Conservation (phyloP, 2,329 filamentous ascomycete species). For the Colletotrichum euphorbiae region DNA sequence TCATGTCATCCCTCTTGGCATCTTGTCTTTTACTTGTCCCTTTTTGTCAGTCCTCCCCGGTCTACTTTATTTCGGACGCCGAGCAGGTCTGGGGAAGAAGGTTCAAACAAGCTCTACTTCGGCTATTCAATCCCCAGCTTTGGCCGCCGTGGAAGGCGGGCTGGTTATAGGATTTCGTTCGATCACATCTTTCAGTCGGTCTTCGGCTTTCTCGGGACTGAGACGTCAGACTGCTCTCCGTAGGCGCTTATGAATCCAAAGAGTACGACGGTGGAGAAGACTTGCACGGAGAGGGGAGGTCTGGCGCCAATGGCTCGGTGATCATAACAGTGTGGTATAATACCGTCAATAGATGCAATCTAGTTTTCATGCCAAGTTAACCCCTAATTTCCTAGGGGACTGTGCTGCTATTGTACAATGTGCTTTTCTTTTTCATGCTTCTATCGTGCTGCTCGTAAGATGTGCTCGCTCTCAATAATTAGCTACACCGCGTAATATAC, state of each 20-base stretch:
- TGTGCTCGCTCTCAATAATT: constrained; percentile 9
- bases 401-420: constrained; percentile 9
- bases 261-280: background rate
- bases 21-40: constrained; percentile 21
- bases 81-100: constrained; percentile 5
- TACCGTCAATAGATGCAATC: constrained; percentile 18
- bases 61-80: constrained; percentile 20
- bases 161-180: background rate
- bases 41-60: background rate
- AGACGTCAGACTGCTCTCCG: background rate
- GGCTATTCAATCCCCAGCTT: constrained; percentile 3
- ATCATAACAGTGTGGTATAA: constrained; percentile 10
- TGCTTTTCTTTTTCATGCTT: constrained; percentile 13
- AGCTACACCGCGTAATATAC: constrained; percentile 1
- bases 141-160: background rate
- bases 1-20: constrained; percentile 16
- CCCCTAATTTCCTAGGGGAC: background rate
- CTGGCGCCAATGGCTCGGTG: background rate
- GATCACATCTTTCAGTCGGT: background rate
- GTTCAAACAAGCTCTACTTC: background rate
- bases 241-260: background rate
- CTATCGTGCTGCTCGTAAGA: constrained; percentile 16
- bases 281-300: background rate
- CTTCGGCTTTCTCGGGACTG: background rate
- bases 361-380: background rate